Evolutionary conservation across 225 moss, liverwort and hornwort species (phyloP).

Genomic region (Physcomitrium patens): DNA sequence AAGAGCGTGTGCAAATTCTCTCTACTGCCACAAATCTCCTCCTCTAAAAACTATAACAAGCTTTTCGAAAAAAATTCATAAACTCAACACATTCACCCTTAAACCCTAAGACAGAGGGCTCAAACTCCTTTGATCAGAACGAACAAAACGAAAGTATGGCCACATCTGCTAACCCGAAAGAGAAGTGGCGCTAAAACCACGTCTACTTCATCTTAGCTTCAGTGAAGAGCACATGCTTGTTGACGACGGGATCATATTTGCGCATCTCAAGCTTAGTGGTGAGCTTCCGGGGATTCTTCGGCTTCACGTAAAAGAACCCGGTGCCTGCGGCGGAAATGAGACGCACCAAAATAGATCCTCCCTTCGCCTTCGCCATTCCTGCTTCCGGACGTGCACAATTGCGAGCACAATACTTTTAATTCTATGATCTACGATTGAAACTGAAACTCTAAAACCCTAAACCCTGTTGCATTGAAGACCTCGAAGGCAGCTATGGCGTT

Average conservation of each 20-base stretch:
- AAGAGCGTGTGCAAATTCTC: too few species aligned
- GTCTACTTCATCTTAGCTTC: slow-evolving; percentile 91
- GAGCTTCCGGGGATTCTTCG: slow-evolving; percentile 85
- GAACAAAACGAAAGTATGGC: background rate
- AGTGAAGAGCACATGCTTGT: slow-evolving; percentile 92
- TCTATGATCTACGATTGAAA: too few species aligned
- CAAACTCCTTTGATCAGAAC: background rate
- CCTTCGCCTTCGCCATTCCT: slow-evolving; percentile 91
- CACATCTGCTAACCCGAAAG: background rate
- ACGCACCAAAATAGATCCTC: slow-evolving; percentile 86
- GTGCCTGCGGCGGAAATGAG: slow-evolving; percentile 91
- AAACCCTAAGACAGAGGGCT: slow-evolving; percentile 8
- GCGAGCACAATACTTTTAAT: too few species aligned
- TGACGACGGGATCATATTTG: slow-evolving; percentile 96
- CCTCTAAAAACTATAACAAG: too few species aligned
- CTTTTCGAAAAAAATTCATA: background rate
- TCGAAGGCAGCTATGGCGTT: too few species aligned
- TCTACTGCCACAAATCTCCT: too few species aligned
- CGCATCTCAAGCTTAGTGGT: slow-evolving; percentile 96
- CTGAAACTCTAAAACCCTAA: too few species aligned
- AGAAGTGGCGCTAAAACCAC: background rate
- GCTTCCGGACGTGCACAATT: background rate
- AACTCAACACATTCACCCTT: background rate
- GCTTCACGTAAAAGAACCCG: slow-evolving; percentile 91
- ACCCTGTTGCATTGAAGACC: too few species aligned